Percentiles rank a stretch among this genome's conserved stretches.
Conservation (phyloP, 352 stramenopile genomes). For the Globisporangium canariense region DNA sequence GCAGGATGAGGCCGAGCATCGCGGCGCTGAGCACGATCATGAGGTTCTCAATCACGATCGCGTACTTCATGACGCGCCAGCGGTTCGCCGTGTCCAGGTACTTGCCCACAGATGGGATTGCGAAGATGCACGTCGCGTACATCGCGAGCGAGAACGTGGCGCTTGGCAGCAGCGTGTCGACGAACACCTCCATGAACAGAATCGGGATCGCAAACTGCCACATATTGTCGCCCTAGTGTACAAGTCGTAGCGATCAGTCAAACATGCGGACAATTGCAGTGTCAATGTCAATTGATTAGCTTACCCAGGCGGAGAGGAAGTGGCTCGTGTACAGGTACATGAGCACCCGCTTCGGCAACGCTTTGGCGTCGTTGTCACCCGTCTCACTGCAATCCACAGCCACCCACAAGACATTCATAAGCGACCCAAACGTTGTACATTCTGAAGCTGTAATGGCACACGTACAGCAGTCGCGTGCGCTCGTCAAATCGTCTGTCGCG, state of each 20-base stretch:
- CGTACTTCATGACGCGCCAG: constrained; percentile 64
- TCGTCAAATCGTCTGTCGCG: constrained; percentile 11
- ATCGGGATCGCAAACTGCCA: constrained; percentile 80
- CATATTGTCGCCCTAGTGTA: constrained; percentile 62
- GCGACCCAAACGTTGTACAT: neutral
- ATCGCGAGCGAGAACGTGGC: constrained; percentile 69
- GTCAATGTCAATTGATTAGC: neutral
- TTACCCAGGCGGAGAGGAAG: constrained; percentile 73
- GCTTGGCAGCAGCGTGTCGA: constrained; percentile 75
- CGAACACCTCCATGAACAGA: constrained; percentile 85
- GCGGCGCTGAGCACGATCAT: constrained; percentile 73
- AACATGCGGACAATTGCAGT: neutral
- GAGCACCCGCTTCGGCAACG: constrained; percentile 32
- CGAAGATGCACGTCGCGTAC: constrained; percentile 70
- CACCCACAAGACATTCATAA: neutral
- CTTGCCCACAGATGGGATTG: constrained; percentile 62
- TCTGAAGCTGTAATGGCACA: no score
- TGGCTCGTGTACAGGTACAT: constrained; percentile 75
- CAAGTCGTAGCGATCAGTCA: neutral
- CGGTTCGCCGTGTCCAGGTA: constrained; percentile 65
- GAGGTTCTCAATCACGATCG: constrained; percentile 72
- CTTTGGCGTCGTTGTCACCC: neutral
- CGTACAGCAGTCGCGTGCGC: constrained; percentile 38
- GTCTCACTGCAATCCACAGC: neutral
- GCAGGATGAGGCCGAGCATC: no score